These are phyloP conservation scores for Pyrrhoderma lamaoense DNA, from an alignment of 1,284 basidiomycete species.

Conservation along the genomic window DNA sequence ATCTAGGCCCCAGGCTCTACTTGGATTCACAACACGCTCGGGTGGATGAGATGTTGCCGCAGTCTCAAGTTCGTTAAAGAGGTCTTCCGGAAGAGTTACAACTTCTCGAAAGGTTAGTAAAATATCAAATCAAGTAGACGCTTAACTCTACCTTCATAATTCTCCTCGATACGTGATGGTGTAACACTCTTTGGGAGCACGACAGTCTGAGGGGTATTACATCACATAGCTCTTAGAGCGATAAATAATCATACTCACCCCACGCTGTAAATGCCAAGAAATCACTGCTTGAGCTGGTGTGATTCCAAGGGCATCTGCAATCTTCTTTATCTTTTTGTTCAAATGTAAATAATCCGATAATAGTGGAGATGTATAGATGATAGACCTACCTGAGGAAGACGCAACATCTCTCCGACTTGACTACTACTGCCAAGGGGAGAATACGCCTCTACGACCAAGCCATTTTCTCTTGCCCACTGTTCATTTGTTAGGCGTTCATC, in stretches of 20 bases:
- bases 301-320: constrained; percentile 58
- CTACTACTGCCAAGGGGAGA: constrained; percentile 67
- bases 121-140: background rate
- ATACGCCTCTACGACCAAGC: constrained; percentile 68
- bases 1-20: constrained; percentile 50
- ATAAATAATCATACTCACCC: constrained; percentile 38
- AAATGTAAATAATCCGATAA: background rate
- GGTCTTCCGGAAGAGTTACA: constrained; percentile 40
- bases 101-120: background rate
- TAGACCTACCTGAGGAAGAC: constrained; percentile 42
- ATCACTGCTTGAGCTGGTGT: constrained; percentile 75
- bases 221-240: background rate
- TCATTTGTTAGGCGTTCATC: background rate
- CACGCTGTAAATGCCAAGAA: constrained; percentile 75
- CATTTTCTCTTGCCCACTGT: constrained; percentile 57
- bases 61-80: constrained; percentile 53
- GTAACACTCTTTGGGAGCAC: constrained; percentile 79
- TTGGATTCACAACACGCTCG: constrained; percentile 54
- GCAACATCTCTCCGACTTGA: constrained; percentile 48
- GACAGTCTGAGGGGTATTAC: constrained; percentile 38
- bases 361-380: background rate
- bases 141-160: constrained; percentile 43
- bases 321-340: constrained; percentile 44
- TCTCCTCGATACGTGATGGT: constrained; percentile 61
- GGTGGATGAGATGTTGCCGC: constrained; percentile 49